phyloP scores from a whole-genome alignment of 192 early-diverging fungal species.

The Backusella luteola region DNA sequence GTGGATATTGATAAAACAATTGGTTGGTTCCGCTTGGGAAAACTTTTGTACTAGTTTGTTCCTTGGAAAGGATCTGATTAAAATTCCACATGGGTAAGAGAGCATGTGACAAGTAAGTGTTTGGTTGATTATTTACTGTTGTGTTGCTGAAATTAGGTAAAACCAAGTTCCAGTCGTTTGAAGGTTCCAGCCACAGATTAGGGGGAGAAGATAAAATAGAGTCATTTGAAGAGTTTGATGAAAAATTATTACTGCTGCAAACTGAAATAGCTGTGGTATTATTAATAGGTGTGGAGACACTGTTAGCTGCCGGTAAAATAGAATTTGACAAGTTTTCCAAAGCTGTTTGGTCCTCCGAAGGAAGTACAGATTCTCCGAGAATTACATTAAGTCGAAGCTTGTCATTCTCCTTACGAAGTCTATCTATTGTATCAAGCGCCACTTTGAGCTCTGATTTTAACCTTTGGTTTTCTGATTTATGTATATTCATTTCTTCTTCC shows the following conservation, averaged over 20 bases:
- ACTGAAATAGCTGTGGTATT: not conserved
- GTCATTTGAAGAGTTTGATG: constrained; percentile 1
- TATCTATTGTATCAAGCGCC: not conserved
- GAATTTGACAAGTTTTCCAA: not conserved
- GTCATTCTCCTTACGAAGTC: constrained; percentile 5
- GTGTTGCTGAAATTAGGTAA: not conserved
- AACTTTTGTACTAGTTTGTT: not conserved
- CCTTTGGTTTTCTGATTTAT: not conserved
- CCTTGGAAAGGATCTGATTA: constrained; percentile 6
- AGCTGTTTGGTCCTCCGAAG: not conserved
- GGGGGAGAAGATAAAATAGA: constrained; percentile 1
- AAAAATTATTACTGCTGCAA: not conserved
- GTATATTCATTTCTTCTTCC: constrained; percentile 20
- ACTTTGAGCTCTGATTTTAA: not conserved
- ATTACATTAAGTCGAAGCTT: constrained; percentile 2
- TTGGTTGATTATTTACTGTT: constrained; percentile 1
- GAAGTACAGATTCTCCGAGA: not conserved
- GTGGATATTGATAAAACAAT: constrained; percentile 15
- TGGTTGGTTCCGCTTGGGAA: not conserved
- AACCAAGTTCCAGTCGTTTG: not conserved
- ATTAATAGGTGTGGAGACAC: not conserved
- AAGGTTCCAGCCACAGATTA: not conserved
- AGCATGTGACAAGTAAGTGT: constrained; percentile 17
- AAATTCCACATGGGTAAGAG: constrained; percentile 21
- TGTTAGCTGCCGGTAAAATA: not conserved